Evolutionary conservation across 306 rosid genomes (phyloP).

Genomic region (cucumber (Cucumis sativus)): Cucumber_9930_V3 NC_026656.2:3133501-3134000

Average conservation of each 20-base stretch:
- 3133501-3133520: slow-evolving; percentile 90
- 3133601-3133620: not conserved
- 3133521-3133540: not conserved
- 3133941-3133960: not conserved
- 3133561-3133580: not conserved
- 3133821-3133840: slow-evolving; percentile 97
- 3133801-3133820: slow-evolving; percentile 99
- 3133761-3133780: slow-evolving; percentile 81
- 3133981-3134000: not conserved
- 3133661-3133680: not conserved
- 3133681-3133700: slow-evolving; percentile 71
- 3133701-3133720: slow-evolving; percentile 87
- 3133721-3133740: slow-evolving; percentile 80
- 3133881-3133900: slow-evolving; percentile 88
- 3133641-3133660: not conserved
- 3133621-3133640: not conserved
- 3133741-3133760: slow-evolving; percentile 76
- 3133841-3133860: slow-evolving; percentile 92
- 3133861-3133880: slow-evolving; percentile 90
- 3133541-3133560: not conserved
- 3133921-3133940: not conserved
- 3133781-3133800: slow-evolving; percentile 96
- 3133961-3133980: not conserved
- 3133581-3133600: not conserved
- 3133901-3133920: slow-evolving; percentile 10